phyloP scores from a whole-genome alignment of 2,329 filamentous ascomycete genomes.

The Emericellopsis atlantica region DNA sequence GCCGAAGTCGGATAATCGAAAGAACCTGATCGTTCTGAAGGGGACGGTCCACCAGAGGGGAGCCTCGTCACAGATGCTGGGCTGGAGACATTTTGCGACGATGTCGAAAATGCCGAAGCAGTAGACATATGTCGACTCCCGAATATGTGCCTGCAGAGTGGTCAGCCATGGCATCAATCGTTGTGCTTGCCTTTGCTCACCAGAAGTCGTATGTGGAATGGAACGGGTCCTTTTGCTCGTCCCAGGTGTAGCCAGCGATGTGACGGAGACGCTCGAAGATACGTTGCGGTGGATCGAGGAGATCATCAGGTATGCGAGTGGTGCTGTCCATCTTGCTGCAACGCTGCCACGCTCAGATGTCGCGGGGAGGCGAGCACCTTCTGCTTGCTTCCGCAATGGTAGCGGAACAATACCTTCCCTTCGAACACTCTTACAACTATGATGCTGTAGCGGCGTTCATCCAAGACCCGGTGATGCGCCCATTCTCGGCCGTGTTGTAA shows the following conservation, averaged over 20 bases:
- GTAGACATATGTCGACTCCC: conserved; percentile 47
- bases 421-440: not conserved
- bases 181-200: conserved; percentile 25
- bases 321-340: conserved; percentile 37
- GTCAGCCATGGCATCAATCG: conserved; percentile 3
- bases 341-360: conserved; percentile 4
- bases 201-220: conserved; percentile 81
- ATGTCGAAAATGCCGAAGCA: conserved; percentile 27
- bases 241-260: conserved; percentile 65
- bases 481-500: conserved; percentile 1
- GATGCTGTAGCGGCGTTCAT: not conserved
- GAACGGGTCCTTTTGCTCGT: conserved; percentile 45
- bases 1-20: conserved; percentile 9
- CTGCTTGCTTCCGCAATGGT: not conserved
- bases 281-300: conserved; percentile 50
- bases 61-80: conserved; percentile 28
- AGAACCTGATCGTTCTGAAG: conserved; percentile 4
- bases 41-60: conserved; percentile 28
- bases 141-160: conserved; percentile 44
- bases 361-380: conserved; percentile 8
- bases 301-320: conserved; percentile 36
- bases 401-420: not conserved
- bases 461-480: conserved; percentile 1
- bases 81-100: conserved; percentile 26
- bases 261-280: conserved; percentile 63